Base-by-base conservation (phyloP, 768 basidiomycete genomes). In the Chalciporus sphaerocephalus region DNA sequence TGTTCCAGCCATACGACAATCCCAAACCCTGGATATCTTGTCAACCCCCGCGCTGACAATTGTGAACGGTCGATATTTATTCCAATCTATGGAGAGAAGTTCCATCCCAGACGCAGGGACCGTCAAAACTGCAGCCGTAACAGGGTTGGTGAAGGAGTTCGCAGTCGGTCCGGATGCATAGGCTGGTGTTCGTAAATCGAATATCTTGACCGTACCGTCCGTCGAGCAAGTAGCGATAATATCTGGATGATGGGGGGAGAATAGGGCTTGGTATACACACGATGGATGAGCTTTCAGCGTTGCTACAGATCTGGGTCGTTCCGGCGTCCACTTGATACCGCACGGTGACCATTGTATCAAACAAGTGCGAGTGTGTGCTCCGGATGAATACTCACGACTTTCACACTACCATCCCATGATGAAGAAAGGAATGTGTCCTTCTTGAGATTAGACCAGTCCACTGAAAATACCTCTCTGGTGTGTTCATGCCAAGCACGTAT, bases 401-500 rank as follows among this genome's bases (percentile, higher is more conserved):
- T 97, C 33, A 94, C 77, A 12, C 75, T 78, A 21, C 91, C 92
- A 59, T 98, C 95, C 94, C 94, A 97, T 11, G 86, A 90, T 20
- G 89, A 79, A 10, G 92, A 92, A 8, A 76, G 79, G 62, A 96
- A 94, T 1, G 79, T 78, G 52, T 92, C 87, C 62, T 95, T 96
- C 56, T 85, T 82, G 50, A 94, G 65, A 67, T 96, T 98, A 51
- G 87, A 92, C 94, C 95, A 98, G 64, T 98, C 91, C 5, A 97
- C 81, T 10, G 86, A 87, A 71, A 90, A 93, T 6, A 93, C 91
- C 63, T 98, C 95, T 40, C 85, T 80, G 11, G 84, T 81, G 66
- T 98, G 95, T 66, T 98, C 95, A 56, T 91, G 87, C 94, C 95
- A 98, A 39, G 80, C 81, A 50, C 83, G 81, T 53, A 97, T 86